Conservation (phyloP, 2,329 filamentous ascomycete genomes). For the Ceratocystis alfenasii region DNA sequence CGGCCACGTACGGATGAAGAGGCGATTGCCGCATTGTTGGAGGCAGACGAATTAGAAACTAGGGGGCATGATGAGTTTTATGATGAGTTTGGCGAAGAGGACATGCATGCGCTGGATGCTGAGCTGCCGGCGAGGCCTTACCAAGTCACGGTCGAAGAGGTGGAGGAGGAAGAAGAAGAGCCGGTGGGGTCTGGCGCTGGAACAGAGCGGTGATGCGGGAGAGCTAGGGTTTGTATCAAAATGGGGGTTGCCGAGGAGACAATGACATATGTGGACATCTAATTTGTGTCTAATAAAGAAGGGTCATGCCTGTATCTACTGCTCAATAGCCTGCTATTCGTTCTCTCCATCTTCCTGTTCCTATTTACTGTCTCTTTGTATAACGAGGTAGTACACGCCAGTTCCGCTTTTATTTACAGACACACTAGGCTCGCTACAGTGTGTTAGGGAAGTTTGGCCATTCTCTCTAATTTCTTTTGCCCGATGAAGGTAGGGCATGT, state of each 20-base stretch:
- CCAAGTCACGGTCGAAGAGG: background rate
- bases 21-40: slow-evolving; percentile 9
- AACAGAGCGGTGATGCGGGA: background rate
- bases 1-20: slow-evolving; percentile 7
- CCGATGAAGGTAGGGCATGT: slow-evolving; percentile 2
- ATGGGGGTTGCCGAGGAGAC: background rate
- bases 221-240: background rate
- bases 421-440: too few species aligned
- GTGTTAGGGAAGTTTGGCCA: too few species aligned
- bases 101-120: background rate
- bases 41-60: background rate
- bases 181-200: background rate
- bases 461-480: background rate
- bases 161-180: background rate
- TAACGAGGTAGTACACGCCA: background rate
- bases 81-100: slow-evolving; percentile 4
- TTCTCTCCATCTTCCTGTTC: too few species aligned
- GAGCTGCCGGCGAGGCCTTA: background rate
- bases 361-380: too few species aligned
- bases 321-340: too few species aligned
- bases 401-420: too few species aligned
- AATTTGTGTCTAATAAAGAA: background rate
- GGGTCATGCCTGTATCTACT: too few species aligned
- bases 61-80: background rate
- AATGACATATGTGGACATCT: background rate